Conservation (phyloP, 1,284 basidiomycete species). For the Coriolopsis trogii region DNA sequence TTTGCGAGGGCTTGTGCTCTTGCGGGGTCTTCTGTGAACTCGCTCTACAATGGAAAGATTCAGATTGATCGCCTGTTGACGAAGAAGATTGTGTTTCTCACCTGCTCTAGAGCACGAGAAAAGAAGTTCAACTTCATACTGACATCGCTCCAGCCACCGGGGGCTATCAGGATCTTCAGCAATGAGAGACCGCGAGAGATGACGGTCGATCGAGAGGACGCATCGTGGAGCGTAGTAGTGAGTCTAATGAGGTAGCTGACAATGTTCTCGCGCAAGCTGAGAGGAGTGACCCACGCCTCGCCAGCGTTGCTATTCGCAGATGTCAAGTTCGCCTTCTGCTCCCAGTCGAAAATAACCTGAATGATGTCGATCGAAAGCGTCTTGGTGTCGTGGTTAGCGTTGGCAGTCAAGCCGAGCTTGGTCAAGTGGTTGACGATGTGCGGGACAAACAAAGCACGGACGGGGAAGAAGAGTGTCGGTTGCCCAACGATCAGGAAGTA, state of each 20-base stretch:
- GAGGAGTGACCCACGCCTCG: conserved; percentile 71
- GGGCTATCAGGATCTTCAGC: conserved; percentile 82
- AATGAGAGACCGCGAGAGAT: conserved; percentile 80
- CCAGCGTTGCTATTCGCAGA: conserved; percentile 28
- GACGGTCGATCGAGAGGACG: conserved; percentile 62
- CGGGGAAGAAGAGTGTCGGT: conserved; percentile 90
- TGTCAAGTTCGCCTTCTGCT: conserved; percentile 59
- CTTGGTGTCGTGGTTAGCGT: conserved; percentile 82
- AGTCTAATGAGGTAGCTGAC: conserved; percentile 94
- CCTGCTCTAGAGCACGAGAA: conserved; percentile 80
- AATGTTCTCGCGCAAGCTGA: conserved; percentile 84
- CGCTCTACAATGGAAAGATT: conserved; percentile 53
- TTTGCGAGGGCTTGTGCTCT: conserved; percentile 80
- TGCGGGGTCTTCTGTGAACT: conserved; percentile 69
- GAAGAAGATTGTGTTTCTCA: conserved; percentile 37
- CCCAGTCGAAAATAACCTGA: conserved; percentile 90
- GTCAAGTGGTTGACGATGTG: conserved; percentile 92
- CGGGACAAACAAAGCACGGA: conserved; percentile 93
- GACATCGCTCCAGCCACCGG: conserved; percentile 91
- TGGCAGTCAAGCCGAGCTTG: conserved; percentile 83
- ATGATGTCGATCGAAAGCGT: conserved; percentile 82
- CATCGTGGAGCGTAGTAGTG: conserved; percentile 76
- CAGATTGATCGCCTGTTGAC: background rate
- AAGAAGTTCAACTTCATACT: conserved; percentile 93
- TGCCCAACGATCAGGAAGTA: conserved; percentile 95